phyloP scores from a whole-genome alignment of 495 filamentous ascomycete genomes.

The Daldinia concentrica region DNA sequence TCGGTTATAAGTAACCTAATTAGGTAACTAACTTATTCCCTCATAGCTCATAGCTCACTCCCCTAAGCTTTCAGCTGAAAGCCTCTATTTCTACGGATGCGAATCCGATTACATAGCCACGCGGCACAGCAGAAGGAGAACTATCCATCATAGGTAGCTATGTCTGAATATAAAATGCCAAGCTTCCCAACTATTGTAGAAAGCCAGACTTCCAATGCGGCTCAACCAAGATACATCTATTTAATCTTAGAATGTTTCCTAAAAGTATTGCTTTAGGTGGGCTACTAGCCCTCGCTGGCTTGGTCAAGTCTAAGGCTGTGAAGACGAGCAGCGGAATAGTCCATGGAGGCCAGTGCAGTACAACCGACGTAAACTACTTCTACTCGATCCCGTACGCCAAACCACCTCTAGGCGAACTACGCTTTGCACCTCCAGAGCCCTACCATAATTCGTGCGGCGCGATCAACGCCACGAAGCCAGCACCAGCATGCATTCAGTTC shows the following conservation, averaged over 20 bases:
- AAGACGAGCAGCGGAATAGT: slow-evolving; percentile 26
- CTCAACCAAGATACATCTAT: neutral
- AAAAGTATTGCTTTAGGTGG: neutral
- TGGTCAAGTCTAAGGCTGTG: neutral
- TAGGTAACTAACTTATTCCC: neutral
- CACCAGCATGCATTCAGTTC: neutral
- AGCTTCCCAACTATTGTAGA: neutral
- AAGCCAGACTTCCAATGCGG: neutral
- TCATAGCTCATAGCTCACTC: neutral
- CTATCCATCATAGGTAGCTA: neutral
- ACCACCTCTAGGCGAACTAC: slow-evolving; percentile 42
- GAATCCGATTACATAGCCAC: neutral
- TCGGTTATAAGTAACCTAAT: neutral
- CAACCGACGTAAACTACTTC: slow-evolving; percentile 34
- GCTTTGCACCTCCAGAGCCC: slow-evolving; percentile 34
- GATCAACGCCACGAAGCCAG: neutral
- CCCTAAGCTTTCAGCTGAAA: neutral
- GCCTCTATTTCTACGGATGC: neutral
- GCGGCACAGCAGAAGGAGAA: neutral
- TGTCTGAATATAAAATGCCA: neutral
- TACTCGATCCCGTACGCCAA: slow-evolving; percentile 45
- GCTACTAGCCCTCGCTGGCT: neutral
- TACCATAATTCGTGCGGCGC: neutral
- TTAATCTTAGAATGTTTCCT: neutral
- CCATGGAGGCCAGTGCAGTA: slow-evolving; percentile 28